A percentile compares a stretch with the other conserved stretches of the same genome.
These are phyloP conservation scores for Pichia eremophila DNA, from an alignment of 805 yeast genomes.

Conservation along the genomic window DNA sequence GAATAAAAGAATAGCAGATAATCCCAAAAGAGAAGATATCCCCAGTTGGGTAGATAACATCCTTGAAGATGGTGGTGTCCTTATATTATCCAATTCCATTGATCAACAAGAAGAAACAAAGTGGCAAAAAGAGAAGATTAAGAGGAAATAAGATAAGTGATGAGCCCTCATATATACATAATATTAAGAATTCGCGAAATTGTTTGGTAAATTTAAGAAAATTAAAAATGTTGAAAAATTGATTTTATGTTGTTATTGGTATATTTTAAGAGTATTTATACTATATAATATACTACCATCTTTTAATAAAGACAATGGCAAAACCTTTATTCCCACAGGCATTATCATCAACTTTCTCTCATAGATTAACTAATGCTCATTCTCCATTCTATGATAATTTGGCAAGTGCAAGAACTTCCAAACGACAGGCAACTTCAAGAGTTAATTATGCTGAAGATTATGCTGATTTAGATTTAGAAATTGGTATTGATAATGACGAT, in stretches of 20 bases:
- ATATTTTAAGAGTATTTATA: too few relatives aligned
- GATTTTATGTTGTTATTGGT: too few relatives aligned
- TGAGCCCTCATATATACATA: too few relatives aligned
- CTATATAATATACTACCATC: too few relatives aligned
- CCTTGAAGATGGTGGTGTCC: slow-evolving; percentile 30
- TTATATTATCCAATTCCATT: slow-evolving; percentile 11
- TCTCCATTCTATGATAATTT: slow-evolving; percentile 67
- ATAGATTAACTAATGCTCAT: slow-evolving; percentile 63
- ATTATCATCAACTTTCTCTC: slow-evolving; percentile 60
- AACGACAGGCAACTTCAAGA: slow-evolving; percentile 51
- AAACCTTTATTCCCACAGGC: slow-evolving; percentile 59
- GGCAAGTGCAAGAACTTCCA: slow-evolving; percentile 68
- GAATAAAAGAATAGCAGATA: slow-evolving; percentile 57
- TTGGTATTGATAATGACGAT: slow-evolving; percentile 15
- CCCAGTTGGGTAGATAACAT: slow-evolving; percentile 71
- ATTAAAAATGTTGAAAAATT: too few relatives aligned
- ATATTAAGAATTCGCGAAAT: too few relatives aligned
- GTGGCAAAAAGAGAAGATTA: too few relatives aligned
- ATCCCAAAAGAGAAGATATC: slow-evolving; percentile 62
- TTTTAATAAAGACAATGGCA: background rate
- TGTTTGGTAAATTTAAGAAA: too few relatives aligned
- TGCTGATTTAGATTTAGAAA: slow-evolving; percentile 57
- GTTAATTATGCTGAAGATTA: slow-evolving; percentile 74
- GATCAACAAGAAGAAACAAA: too few relatives aligned
- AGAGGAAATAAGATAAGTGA: too few relatives aligned